Base-by-base conservation (phyloP, 2,329 filamentous ascomycete genomes). In the Keithomyces neogunnii region DNA sequence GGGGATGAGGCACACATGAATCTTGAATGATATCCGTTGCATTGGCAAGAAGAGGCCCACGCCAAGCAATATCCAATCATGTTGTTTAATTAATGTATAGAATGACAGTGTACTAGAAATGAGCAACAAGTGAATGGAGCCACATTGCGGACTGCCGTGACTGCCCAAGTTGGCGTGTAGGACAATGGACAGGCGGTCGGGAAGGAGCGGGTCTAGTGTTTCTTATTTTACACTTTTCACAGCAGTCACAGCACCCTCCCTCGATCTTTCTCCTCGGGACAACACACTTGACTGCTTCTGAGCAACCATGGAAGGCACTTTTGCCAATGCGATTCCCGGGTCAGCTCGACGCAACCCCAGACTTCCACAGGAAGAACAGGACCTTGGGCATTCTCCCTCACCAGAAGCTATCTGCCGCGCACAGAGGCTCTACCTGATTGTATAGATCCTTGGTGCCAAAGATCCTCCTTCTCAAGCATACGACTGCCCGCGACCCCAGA, bases 1-100 rank as follows among this genome's bases (percentile, higher is more conserved):
- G 87, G 88, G 1, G 90, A 96, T 64, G 89, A 95, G 62, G 82
- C 86, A 29, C 77, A 85, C 61, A 93, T 95, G 86, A 86, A 83
- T 33, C 71, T 95, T 58, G 89, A 92, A 66, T 92, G 65, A 60
- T 9, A 44, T 19, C 9, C 13, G 28, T 44, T 13, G 43, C 9
- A 31, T 28, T 5, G 19, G 5, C 10, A 47, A n/a, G 44, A 33
- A 10, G 44, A 31, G 31, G 3, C 5, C 19, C 6, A 13, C 36
- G 2, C 29, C n/a, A 35, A 38, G 45, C 29, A 31, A 44, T 36
- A 35, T 44, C 19, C 36, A 30, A 35, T 40, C 31, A 35, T 47
- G n/a, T 38, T 44, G 32, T 44, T 8, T 49, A 10, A 31, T 28
- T 29, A 43, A 44, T 49, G n/a, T 30, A 44, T 44, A 28, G 7